Evolutionary conservation across 305 asterid genomes (phyloP).

Genomic region (Solanum chacoense): DNA sequence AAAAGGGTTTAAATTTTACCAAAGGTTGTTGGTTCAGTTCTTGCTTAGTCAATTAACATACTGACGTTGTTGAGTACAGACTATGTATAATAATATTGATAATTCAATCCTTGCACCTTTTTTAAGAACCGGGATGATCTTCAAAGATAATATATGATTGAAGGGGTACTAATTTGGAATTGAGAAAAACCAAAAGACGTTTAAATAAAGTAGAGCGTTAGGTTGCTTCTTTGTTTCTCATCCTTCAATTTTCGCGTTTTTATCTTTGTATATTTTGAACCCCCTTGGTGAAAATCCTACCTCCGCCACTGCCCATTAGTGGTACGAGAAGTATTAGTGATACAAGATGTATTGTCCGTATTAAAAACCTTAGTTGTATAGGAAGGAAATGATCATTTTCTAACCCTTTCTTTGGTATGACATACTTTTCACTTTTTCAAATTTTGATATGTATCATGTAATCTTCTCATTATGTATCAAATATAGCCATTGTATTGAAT

Average conservation of each 20-base stretch:
- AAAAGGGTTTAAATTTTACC: neutral
- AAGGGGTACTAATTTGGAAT: neutral
- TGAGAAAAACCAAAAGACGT: neutral
- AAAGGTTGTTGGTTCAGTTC: neutral
- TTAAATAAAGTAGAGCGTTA: neutral
- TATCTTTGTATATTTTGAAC: neutral
- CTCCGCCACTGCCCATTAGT: neutral
- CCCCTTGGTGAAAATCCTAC: neutral
- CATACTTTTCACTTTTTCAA: neutral
- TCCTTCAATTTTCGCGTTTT: neutral
- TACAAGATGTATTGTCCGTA: neutral
- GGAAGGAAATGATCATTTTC: neutral
- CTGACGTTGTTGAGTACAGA: neutral
- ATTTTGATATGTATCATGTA: neutral
- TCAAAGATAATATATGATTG: neutral
- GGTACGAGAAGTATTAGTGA: neutral
- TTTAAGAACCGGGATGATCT: neutral
- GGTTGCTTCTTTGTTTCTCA: neutral
- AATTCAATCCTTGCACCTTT: neutral
- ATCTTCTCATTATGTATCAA: neutral
- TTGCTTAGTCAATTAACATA: neutral
- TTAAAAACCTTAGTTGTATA: neutral
- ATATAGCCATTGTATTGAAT: neutral
- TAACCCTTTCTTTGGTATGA: neutral
- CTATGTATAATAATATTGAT: neutral